phyloP scores from a whole-genome alignment of 306 rosid species.

The Datisca glomerata region DNA sequence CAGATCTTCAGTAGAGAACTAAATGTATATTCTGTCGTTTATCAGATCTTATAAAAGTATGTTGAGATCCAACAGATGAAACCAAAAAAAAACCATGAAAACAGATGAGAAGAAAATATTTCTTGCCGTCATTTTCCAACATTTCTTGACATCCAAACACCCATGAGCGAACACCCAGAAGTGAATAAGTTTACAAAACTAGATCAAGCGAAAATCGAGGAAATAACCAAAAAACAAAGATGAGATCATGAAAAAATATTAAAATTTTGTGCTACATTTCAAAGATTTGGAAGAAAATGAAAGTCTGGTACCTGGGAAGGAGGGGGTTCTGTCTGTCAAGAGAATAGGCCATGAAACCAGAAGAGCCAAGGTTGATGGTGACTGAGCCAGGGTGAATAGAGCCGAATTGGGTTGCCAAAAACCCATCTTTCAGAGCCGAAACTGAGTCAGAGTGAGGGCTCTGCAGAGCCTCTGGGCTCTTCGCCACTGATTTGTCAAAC shows the following conservation, averaged over 20 bases:
- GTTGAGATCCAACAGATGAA: too few relatives aligned
- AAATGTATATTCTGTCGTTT: too few relatives aligned
- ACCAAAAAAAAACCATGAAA: background rate
- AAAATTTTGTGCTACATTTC: too few relatives aligned
- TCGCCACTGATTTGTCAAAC: conserved; percentile 76
- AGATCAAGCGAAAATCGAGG: too few relatives aligned
- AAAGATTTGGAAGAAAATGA: conserved; percentile 3
- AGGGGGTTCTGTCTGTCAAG: conserved; percentile 56
- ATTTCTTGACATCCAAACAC: too few relatives aligned
- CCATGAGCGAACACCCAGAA: too few relatives aligned
- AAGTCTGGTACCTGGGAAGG: conserved; percentile 55
- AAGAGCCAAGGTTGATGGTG: conserved; percentile 55
- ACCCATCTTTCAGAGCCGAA: conserved; percentile 62
- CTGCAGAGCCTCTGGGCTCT: conserved; percentile 68
- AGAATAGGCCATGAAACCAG: conserved; percentile 53
- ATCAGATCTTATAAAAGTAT: too few relatives aligned
- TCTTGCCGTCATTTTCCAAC: too few relatives aligned
- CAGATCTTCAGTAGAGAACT: too few relatives aligned
- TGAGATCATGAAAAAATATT: too few relatives aligned
- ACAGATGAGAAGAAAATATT: background rate
- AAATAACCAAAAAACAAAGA: too few relatives aligned
- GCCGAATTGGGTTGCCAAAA: conserved; percentile 46
- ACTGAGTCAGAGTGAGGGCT: conserved; percentile 46
- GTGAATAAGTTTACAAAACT: too few relatives aligned
- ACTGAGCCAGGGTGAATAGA: conserved; percentile 58